These are phyloP conservation scores for Trichoderma breve DNA, from an alignment of 2,329 filamentous ascomycete species.

Conservation along the genomic window DNA sequence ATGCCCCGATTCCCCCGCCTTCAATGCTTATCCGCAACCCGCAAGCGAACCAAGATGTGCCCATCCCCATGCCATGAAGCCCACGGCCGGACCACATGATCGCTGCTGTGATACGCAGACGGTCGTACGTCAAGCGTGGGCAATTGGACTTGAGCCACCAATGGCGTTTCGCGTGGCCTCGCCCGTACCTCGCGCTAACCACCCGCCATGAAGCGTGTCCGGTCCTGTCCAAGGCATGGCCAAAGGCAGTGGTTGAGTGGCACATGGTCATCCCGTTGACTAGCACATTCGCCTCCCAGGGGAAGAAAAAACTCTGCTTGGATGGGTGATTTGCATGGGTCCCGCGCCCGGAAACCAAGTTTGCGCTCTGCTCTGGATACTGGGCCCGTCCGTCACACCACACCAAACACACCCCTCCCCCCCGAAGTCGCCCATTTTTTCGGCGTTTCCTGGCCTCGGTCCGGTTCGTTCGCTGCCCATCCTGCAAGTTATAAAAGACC, in stretches of 20 bases:
- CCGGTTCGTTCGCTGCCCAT: not conserved
- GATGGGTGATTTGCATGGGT: slow-evolving; percentile 6
- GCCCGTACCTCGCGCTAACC: slow-evolving; percentile 18
- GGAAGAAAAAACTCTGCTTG: slow-evolving; percentile 23
- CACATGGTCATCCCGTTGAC: slow-evolving; percentile 14
- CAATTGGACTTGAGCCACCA: not conserved
- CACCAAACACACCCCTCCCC: not conserved
- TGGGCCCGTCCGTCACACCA: slow-evolving; percentile 19
- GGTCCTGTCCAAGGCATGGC: not conserved
- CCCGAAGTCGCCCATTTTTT: slow-evolving; percentile 12
- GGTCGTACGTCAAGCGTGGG: slow-evolving; percentile 10
- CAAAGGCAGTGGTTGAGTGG: not conserved
- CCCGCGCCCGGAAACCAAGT: slow-evolving; percentile 8
- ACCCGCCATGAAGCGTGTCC: not conserved
- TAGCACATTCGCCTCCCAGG: slow-evolving; percentile 20
- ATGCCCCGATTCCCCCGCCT: not conserved
- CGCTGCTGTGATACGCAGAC: slow-evolving; percentile 6
- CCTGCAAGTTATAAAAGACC: slow-evolving; percentile 10
- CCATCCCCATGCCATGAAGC: not conserved
- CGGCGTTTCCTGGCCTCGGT: slow-evolving; percentile 13
- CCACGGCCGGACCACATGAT: slow-evolving; percentile 13
- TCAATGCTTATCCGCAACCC: not conserved
- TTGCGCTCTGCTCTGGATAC: not conserved
- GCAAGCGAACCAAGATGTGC: not conserved
- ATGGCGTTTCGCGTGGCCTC: slow-evolving; percentile 1